phyloP scores from a whole-genome alignment of 1,139 yeast genomes.

The Pichia sp. region DNA sequence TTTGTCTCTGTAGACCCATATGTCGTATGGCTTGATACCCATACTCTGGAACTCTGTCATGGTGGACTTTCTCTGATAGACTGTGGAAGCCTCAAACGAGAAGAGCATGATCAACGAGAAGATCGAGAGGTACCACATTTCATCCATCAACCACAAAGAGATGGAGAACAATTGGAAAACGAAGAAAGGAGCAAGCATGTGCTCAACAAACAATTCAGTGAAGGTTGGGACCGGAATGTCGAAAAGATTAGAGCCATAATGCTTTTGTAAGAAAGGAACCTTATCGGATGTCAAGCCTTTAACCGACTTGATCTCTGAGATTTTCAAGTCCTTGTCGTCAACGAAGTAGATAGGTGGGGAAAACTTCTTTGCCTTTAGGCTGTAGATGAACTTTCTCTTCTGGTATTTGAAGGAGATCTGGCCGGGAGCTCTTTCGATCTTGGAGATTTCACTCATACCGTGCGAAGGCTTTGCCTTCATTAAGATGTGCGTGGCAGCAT shows the following conservation, averaged over 20 bases:
- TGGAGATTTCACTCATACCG: constrained; percentile 80
- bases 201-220: constrained; percentile 86
- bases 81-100: constrained; percentile 91
- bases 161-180: constrained; percentile 96
- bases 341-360: constrained; percentile 71
- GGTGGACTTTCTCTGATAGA: constrained; percentile 90
- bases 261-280: constrained; percentile 49
- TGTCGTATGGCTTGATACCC: constrained; percentile 90
- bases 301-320: constrained; percentile 55
- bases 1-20: constrained; percentile 66
- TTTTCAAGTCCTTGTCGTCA: constrained; percentile 60
- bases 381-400: constrained; percentile 82
- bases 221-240: constrained; percentile 96
- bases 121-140: constrained; percentile 91
- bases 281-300: constrained; percentile 48
- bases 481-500: constrained; percentile 66
- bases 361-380: constrained; percentile 51
- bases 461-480: constrained; percentile 80
- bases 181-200: constrained; percentile 97
- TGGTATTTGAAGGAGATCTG: constrained; percentile 78
- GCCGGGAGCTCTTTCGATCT: constrained; percentile 54
- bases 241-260: constrained; percentile 80
- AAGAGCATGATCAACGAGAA: constrained; percentile 90
- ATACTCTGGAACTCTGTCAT: constrained; percentile 93
- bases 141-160: constrained; percentile 96